These are phyloP conservation scores for Plasmodiophora brassicae DNA, from an alignment of 208 protist species.

Conservation along the genomic window DNA sequence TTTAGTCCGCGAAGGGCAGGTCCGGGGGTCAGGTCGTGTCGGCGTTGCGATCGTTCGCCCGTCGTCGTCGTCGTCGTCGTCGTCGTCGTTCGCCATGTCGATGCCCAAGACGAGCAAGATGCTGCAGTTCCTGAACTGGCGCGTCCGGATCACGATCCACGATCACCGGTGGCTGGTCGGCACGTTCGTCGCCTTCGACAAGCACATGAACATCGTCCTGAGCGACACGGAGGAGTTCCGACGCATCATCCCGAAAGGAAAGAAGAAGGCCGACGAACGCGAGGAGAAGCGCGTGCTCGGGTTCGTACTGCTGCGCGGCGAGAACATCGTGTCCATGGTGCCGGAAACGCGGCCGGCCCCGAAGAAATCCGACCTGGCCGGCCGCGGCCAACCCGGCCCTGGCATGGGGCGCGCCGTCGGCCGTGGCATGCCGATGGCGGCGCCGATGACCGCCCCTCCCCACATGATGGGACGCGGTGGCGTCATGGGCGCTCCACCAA, in stretches of 20 bases:
- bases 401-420: constrained; percentile 21
- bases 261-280: constrained; percentile 54
- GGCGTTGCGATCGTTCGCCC: too few species aligned
- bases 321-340: constrained; percentile 71
- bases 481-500: not conserved
- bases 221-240: constrained; percentile 76
- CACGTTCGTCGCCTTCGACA: constrained; percentile 83
- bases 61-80: too few species aligned
- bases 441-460: constrained; percentile 26
- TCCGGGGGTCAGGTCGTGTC: too few species aligned
- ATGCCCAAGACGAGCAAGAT: constrained; percentile 67
- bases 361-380: constrained; percentile 38
- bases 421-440: not conserved
- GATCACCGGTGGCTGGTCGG: constrained; percentile 74
- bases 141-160: constrained; percentile 73
- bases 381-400: not conserved
- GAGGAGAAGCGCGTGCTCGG: constrained; percentile 74
- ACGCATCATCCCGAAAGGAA: constrained; percentile 61
- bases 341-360: constrained; percentile 69
- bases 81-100: too few species aligned
- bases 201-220: constrained; percentile 83
- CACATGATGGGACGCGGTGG: constrained; percentile 16
- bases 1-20: too few species aligned
- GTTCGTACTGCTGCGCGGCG: constrained; percentile 72
- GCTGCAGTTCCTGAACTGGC: constrained; percentile 70